A percentile compares a stretch with the other conserved stretches of the same genome.
Conservation (phyloP, 257 asterid species). For the Nicotiana obtusifolia region DNA sequence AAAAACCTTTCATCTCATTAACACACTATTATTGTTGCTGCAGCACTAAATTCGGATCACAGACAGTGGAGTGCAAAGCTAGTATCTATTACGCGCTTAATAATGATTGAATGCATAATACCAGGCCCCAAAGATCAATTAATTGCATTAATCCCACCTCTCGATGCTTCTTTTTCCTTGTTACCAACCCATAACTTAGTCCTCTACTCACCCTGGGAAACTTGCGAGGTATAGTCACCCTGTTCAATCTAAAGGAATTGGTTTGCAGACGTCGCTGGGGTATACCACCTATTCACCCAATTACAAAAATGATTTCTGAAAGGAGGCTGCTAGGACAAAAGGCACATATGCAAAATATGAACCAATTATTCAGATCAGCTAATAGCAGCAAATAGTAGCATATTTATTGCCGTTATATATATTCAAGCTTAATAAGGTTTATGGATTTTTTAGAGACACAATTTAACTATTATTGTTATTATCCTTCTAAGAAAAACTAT, state of each 20-base stretch:
- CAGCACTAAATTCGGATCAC: neutral
- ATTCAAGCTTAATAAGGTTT: neutral
- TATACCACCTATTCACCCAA: neutral
- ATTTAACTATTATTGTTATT: too few relatives aligned
- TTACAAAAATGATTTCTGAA: neutral
- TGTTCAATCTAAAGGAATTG: neutral
- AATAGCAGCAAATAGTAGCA: neutral
- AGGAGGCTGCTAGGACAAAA: neutral
- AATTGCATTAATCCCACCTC: neutral
- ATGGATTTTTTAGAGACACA: neutral
- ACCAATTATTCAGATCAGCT: neutral
- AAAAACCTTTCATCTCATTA: neutral
- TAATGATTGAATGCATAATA: neutral
- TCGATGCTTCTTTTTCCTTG: neutral
- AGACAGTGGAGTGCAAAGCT: neutral
- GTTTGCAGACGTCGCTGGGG: neutral
- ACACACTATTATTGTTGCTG: neutral
- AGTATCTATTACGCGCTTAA: neutral
- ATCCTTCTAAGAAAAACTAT: too few relatives aligned
- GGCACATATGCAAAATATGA: neutral
- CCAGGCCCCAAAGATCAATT: neutral
- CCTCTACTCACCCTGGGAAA: neutral
- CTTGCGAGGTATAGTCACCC: neutral
- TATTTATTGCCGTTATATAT: too few relatives aligned
- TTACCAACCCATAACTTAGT: neutral